These are phyloP conservation scores for Megacollybia marginata DNA, from an alignment of 768 basidiomycete species.

Conservation along the genomic window DNA sequence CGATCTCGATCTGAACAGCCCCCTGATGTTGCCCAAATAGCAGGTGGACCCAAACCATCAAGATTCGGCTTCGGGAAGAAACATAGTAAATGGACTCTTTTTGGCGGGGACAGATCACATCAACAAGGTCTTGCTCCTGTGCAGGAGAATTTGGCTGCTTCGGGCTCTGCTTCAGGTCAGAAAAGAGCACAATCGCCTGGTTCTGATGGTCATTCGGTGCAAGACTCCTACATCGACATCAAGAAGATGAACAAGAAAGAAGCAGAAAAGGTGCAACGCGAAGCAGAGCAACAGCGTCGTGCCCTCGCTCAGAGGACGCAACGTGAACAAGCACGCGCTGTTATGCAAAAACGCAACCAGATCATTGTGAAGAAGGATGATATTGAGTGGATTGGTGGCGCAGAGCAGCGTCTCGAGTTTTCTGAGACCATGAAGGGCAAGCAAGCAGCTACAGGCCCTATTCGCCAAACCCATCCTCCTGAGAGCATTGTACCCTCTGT, in stretches of 20 bases:
- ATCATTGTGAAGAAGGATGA: conserved; percentile 58
- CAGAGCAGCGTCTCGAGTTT: conserved; percentile 34
- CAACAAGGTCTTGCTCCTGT: conserved; percentile 64
- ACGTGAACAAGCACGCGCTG: conserved; percentile 84
- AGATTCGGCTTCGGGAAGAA: conserved; percentile 67
- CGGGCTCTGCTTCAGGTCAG: conserved; percentile 53
- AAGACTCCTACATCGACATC: conserved; percentile 50
- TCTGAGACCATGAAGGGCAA: conserved; percentile 40
- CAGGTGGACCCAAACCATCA: conserved; percentile 33
- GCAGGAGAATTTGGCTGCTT: conserved; percentile 54
- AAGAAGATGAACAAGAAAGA: conserved; percentile 78
- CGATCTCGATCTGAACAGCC: conserved; percentile 34
- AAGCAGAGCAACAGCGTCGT: conserved; percentile 82
- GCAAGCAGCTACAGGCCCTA: conserved; percentile 52
- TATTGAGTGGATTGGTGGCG: conserved; percentile 55
- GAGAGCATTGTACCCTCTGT: conserved; percentile 32
- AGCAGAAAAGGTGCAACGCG: conserved; percentile 66
- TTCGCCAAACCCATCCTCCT: conserved; percentile 39
- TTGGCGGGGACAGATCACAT: conserved; percentile 66
- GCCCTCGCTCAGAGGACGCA: conserved; percentile 66
- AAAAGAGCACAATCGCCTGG: conserved; percentile 77
- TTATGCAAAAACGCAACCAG: conserved; percentile 84
- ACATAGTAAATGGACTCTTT: conserved; percentile 60
- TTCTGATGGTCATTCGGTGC: conserved; percentile 61
- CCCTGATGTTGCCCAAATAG: conserved; percentile 26